Conservation (phyloP, 768 basidiomycete genomes). For the Tulasnella sp. region DNA sequence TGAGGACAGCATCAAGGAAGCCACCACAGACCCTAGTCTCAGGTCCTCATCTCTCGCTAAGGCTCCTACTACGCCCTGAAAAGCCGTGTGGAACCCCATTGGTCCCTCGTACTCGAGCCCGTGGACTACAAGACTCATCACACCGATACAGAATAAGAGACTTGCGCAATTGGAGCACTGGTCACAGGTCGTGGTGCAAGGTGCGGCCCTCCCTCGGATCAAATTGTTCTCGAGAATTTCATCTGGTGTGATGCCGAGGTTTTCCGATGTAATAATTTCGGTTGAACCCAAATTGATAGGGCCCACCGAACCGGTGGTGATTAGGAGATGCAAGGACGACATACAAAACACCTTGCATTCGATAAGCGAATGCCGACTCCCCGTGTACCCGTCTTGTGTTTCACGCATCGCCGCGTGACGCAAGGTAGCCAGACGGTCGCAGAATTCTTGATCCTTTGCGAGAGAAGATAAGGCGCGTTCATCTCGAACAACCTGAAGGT, state of each 20-base stretch:
- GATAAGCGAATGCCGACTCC: not conserved
- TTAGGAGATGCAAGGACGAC: not conserved
- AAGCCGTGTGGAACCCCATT: not conserved
- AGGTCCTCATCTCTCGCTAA: not conserved
- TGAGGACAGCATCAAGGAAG: not conserved
- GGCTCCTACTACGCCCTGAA: not conserved
- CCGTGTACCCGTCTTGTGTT: fast-evolving
- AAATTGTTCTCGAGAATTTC: not conserved
- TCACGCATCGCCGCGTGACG: not conserved
- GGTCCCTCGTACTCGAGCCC: not conserved
- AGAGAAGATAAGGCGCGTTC: not conserved
- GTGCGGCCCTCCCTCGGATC: not conserved
- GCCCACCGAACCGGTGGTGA: not conserved
- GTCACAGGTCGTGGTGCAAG: not conserved
- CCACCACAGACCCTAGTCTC: not conserved
- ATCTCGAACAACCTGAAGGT: not conserved
- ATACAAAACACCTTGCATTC: not conserved
- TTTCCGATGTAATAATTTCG: not conserved
- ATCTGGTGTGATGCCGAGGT: not conserved
- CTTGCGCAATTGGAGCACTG: not conserved
- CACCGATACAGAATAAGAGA: not conserved
- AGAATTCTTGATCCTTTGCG: not conserved
- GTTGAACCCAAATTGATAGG: not conserved
- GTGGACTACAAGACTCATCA: not conserved
- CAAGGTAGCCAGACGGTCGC: not conserved